phyloP scores from a whole-genome alignment of 352 stramenopile species.

The Pseudoperonospora humuli region DNA sequence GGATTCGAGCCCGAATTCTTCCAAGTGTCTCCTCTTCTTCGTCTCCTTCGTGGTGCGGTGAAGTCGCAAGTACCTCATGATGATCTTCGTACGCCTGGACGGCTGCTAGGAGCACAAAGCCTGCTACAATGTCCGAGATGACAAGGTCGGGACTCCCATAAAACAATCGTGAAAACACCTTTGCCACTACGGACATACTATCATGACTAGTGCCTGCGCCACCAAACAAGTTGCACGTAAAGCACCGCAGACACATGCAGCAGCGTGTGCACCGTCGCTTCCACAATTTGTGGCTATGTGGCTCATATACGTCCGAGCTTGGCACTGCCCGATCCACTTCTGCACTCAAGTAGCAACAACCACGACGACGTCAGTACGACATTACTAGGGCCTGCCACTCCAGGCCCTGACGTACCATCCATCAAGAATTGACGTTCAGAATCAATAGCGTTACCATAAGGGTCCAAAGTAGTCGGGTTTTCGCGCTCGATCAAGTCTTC shows the following conservation, averaged over 20 bases:
- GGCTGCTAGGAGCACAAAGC: conserved; percentile 72
- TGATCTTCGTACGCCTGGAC: conserved; percentile 74
- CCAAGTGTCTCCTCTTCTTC: conserved; percentile 42
- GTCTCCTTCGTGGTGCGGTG: conserved; percentile 19
- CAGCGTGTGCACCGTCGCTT: conserved; percentile 67
- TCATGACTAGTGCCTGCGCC: conserved; percentile 76
- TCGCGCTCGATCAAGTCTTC: conserved; percentile 30
- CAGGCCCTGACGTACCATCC: conserved; percentile 42
- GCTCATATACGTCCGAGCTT: conserved; percentile 78
- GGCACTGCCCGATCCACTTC: conserved; percentile 50
- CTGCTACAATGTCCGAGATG: conserved; percentile 82
- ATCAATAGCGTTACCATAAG: conserved; percentile 62
- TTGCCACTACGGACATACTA: conserved; percentile 83
- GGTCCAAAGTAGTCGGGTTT: conserved; percentile 23
- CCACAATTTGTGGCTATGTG: conserved; percentile 61
- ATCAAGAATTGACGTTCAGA: conserved; percentile 74
- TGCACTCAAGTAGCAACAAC: conserved; percentile 12
- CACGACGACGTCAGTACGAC: conserved; percentile 1
- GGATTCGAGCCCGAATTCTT: conserved; percentile 43
- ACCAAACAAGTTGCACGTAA: conserved; percentile 84
- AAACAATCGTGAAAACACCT: conserved; percentile 78
- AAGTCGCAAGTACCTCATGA: conserved; percentile 27
- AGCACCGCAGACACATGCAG: conserved; percentile 74
- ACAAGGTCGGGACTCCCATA: conserved; percentile 83
- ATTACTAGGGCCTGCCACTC: background rate